Percentiles rank a stretch among this genome's conserved stretches.
phyloP scores from a whole-genome alignment of 148 eudicot species.

The Vaccinium corymbosum region DNA sequence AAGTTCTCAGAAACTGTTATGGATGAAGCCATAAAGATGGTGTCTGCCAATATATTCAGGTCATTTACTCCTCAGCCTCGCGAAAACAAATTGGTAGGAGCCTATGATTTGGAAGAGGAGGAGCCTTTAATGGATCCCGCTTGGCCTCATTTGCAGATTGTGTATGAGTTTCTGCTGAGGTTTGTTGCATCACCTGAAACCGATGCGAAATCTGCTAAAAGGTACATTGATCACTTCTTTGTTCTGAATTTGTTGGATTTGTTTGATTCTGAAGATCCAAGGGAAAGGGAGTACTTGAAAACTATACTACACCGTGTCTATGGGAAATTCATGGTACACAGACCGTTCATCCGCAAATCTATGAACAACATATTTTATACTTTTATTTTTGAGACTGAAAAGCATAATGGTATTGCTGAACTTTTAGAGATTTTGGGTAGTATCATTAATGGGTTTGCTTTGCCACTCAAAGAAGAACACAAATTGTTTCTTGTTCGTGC shows the following conservation, averaged over 20 bases:
- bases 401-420: slow-evolving; percentile 72
- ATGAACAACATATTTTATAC: slow-evolving; percentile 63
- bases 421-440: slow-evolving; percentile 76
- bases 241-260: slow-evolving; percentile 58
- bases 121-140: slow-evolving; percentile 73
- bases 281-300: slow-evolving; percentile 74
- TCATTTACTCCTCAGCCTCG: slow-evolving; percentile 40
- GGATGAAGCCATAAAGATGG: slow-evolving; percentile 62
- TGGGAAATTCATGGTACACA: slow-evolving; percentile 81
- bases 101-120: slow-evolving; percentile 67
- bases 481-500: slow-evolving; percentile 61
- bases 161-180: slow-evolving; percentile 56
- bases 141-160: slow-evolving; percentile 70
- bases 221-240: slow-evolving; percentile 59
- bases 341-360: slow-evolving; percentile 64
- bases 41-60: slow-evolving; percentile 58
- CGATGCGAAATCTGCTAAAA: slow-evolving; percentile 65
- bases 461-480: slow-evolving; percentile 81
- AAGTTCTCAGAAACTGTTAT: slow-evolving; percentile 53
- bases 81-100: slow-evolving; percentile 47
- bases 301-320: slow-evolving; percentile 67
- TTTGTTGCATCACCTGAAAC: slow-evolving; percentile 66
- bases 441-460: slow-evolving; percentile 76
- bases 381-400: slow-evolving; percentile 66
- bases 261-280: slow-evolving; percentile 78